phyloP scores from a whole-genome alignment of 2,329 filamentous ascomycete genomes.

The Paraphoma sp. region DNA sequence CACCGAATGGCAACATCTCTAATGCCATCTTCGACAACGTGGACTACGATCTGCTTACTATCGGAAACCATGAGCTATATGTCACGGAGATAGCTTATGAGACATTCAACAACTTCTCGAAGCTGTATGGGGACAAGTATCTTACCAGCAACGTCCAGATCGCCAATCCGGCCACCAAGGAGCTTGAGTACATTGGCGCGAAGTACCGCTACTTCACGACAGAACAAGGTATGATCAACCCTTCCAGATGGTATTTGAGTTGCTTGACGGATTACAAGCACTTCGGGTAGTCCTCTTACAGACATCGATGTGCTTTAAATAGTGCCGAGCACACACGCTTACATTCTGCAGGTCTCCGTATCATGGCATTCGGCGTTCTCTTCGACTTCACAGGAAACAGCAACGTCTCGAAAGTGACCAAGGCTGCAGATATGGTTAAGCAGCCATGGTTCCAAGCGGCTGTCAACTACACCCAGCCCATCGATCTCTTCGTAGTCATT shows the following conservation, averaged over 20 bases:
- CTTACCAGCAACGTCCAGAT: slow-evolving; percentile 62
- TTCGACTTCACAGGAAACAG: slow-evolving; percentile 63
- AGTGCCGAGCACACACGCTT: not conserved
- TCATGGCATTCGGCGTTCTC: slow-evolving; percentile 61
- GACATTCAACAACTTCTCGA: slow-evolving; percentile 65
- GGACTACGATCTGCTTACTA: slow-evolving; percentile 62
- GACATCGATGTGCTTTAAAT: too few relatives aligned
- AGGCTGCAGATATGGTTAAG: slow-evolving; percentile 58
- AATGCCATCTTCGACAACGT: slow-evolving; percentile 60
- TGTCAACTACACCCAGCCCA: slow-evolving; percentile 60
- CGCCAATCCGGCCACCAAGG: slow-evolving; percentile 50
- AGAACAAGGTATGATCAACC: slow-evolving; percentile 43
- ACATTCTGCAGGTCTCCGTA: slow-evolving; percentile 47
- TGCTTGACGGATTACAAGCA: not conserved
- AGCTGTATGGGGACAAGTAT: slow-evolving; percentile 62
- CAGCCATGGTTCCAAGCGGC: slow-evolving; percentile 68
- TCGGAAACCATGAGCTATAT: slow-evolving; percentile 72
- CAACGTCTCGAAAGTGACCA: slow-evolving; percentile 67
- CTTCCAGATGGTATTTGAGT: not conserved
- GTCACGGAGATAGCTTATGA: slow-evolving; percentile 67
- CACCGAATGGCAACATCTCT: slow-evolving; percentile 62
- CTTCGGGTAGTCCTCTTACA: too few relatives aligned
- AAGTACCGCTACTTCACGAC: slow-evolving; percentile 60
- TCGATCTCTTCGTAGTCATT: slow-evolving; percentile 69
- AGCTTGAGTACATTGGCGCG: slow-evolving; percentile 55